A percentile compares a stretch with the other conserved stretches of the same genome.
Conservation (phyloP, 176 grass and related monocot genomes). For the Oryza coarctata region DNA sequence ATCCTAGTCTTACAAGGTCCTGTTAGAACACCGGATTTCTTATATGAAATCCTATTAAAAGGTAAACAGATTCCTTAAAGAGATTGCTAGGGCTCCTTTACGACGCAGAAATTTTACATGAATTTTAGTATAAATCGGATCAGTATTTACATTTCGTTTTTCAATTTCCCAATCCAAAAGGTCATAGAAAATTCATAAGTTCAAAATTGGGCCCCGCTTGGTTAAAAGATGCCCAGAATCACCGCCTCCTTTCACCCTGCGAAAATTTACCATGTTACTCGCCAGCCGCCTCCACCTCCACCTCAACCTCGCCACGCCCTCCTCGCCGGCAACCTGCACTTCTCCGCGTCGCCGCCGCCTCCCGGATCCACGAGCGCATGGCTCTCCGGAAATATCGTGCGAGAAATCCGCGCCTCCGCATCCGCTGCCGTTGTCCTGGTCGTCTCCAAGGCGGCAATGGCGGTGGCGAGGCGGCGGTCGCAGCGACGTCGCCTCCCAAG, state of each 20-base stretch:
- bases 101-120: too few species aligned
- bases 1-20: too few species aligned
- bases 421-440: background rate
- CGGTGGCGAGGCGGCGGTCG: constrained; percentile 7
- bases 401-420: background rate
- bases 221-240: background rate
- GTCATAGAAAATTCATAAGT: too few species aligned
- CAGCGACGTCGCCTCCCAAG: background rate
- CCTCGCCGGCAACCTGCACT: background rate
- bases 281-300: background rate
- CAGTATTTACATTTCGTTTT: too few species aligned
- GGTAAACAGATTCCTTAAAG: too few species aligned
- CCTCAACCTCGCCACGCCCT: constrained; percentile 2
- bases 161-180: too few species aligned
- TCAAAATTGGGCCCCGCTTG: background rate
- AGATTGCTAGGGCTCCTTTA: too few species aligned
- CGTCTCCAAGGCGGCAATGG: constrained; percentile 37
- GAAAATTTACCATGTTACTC: constrained; percentile 24
- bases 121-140: too few species aligned
- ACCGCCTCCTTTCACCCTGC: background rate
- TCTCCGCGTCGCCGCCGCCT: background rate
- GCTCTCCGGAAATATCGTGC: background rate
- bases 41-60: too few species aligned
- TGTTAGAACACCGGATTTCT: too few species aligned
- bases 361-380: background rate